Conservation (phyloP, 441 rosid species). For the Populus hybrid region DNA sequence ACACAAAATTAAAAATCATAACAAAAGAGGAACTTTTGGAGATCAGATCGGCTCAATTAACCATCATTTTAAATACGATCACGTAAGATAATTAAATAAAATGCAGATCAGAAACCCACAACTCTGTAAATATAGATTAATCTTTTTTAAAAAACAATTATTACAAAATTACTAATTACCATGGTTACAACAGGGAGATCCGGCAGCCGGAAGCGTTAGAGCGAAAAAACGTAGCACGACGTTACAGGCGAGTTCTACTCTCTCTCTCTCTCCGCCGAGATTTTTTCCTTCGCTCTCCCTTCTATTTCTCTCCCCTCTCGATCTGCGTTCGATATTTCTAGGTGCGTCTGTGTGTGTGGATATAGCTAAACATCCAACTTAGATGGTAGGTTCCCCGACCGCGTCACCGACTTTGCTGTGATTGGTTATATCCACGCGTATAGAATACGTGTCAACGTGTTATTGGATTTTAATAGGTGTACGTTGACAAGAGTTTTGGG, state of each 20-base stretch:
- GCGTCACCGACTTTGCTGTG: constrained; percentile 27
- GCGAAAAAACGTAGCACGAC: constrained; percentile 16
- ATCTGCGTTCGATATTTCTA: not conserved
- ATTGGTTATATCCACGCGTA: constrained; percentile 17
- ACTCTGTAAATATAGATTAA: not conserved
- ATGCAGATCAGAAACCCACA: not conserved
- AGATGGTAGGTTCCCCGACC: not conserved
- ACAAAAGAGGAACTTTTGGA: not conserved
- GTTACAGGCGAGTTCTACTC: constrained; percentile 3
- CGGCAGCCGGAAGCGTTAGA: constrained; percentile 18
- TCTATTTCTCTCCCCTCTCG: not conserved
- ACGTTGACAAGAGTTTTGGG: too few species aligned
- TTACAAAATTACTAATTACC: constrained; percentile 22
- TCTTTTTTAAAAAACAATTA: too few species aligned
- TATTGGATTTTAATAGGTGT: constrained; percentile 8
- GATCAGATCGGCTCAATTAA: not conserved
- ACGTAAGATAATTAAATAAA: not conserved
- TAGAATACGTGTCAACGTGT: not conserved
- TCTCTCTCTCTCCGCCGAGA: constrained; percentile 16
- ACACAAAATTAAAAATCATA: constrained; percentile 19
- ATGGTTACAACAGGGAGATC: constrained; percentile 29
- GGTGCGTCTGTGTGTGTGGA: too few species aligned
- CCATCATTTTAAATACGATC: too few species aligned
- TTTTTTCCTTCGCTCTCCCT: not conserved
- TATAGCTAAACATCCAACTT: not conserved